Conservation (phyloP, 768 basidiomycete genomes). For the Auriscalpium microsporum region DNA sequence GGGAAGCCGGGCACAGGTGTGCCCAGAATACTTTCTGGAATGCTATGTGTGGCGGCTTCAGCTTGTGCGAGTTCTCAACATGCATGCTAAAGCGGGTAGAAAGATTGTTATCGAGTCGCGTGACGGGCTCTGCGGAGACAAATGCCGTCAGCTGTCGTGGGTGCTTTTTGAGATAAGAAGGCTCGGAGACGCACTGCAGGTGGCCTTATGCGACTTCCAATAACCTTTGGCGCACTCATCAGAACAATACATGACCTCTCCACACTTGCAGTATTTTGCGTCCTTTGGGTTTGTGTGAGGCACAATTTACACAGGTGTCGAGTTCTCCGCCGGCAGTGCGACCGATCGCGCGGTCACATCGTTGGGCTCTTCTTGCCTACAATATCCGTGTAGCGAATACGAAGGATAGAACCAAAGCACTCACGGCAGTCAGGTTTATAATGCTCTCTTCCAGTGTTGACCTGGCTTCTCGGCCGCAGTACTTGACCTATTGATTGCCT, state of each 20-base stretch:
- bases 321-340: not conserved
- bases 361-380: not conserved
- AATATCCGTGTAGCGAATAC: not conserved
- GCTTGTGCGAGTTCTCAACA: conserved; percentile 18
- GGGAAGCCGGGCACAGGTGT: not conserved
- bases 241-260: not conserved
- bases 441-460: not conserved
- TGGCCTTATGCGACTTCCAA: not conserved
- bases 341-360: not conserved
- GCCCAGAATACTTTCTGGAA: conserved; percentile 9
- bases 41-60: conserved; percentile 15
- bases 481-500: not conserved
- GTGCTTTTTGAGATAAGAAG: too few relatives aligned
- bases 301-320: not conserved
- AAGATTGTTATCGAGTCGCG: conserved; percentile 26
- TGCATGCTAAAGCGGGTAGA: conserved; percentile 26
- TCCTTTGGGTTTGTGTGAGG: not conserved
- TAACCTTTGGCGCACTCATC: not conserved
- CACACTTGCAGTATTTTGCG: not conserved
- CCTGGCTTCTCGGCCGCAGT: not conserved
- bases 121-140: conserved; percentile 24
- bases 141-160: too few relatives aligned
- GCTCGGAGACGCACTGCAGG: not conserved
- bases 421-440: not conserved
- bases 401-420: not conserved